A percentile compares a stretch with the other conserved stretches of the same genome.
Conservation (phyloP, 2,329 filamentous ascomycete species). For the Ophiostoma sp. region DNA sequence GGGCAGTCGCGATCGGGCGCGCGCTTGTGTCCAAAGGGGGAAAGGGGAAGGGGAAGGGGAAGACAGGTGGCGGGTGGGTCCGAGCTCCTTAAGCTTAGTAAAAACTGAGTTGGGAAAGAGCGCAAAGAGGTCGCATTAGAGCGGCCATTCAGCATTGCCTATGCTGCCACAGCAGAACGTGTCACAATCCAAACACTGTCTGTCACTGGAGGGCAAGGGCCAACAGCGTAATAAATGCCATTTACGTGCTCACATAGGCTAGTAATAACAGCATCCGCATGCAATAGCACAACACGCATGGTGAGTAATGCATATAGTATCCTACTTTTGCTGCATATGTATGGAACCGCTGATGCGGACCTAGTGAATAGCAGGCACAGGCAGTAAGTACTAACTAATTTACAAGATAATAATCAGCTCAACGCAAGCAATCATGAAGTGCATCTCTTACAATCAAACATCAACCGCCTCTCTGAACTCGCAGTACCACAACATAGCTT, state of each 20-base stretch:
- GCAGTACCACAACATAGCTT: too few relatives aligned
- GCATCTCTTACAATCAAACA: too few relatives aligned
- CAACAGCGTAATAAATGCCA: background rate
- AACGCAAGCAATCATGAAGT: too few relatives aligned
- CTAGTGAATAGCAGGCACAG: too few relatives aligned
- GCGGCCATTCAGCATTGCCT: conserved; percentile 7
- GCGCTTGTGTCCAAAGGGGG: conserved; percentile 12
- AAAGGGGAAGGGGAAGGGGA: background rate
- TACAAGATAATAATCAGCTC: too few relatives aligned
- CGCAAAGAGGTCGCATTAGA: background rate
- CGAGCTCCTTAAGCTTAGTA: conserved; percentile 10
- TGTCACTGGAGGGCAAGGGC: conserved; percentile 14
- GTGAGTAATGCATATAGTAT: too few relatives aligned
- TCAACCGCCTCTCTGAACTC: too few relatives aligned
- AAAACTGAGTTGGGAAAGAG: background rate
- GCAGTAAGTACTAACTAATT: too few relatives aligned
- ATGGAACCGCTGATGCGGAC: too few relatives aligned
- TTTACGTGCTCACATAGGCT: background rate
- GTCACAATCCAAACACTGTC: conserved; percentile 11
- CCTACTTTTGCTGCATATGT: too few relatives aligned
- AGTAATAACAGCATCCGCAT: background rate
- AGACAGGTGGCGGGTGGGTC: conserved; percentile 12
- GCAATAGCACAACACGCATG: background rate
- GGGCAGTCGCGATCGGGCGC: conserved; percentile 15
- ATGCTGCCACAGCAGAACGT: conserved; percentile 16